Conservation (phyloP, 306 rosid genomes). For the cucumber (Cucumis sativus) region Cucumber_9930_V3 NC_026657.2:30548501-30549000, state of each 20-base stretch:
- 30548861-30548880: constrained; percentile 9
- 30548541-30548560: no score
- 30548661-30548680: no score
- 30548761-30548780: not conserved
- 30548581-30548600: no score
- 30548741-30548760: not conserved
- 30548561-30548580: no score
- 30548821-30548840: not conserved
- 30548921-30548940: constrained; percentile 1
- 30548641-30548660: no score
- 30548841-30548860: constrained; percentile 9
- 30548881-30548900: not conserved
- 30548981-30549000: constrained; percentile 12
- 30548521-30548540: no score
- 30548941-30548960: constrained; percentile 65
- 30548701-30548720: not conserved
- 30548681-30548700: no score
- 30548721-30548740: not conserved
- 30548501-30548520: no score
- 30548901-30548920: not conserved
- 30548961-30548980: not conserved
- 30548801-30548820: not conserved
- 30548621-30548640: no score
- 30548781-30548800: not conserved
- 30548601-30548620: no score